These are phyloP conservation scores for Papilionanthe hybrid DNA, from an alignment of 116 monocot genomes.

Conservation along the genomic window DNA sequence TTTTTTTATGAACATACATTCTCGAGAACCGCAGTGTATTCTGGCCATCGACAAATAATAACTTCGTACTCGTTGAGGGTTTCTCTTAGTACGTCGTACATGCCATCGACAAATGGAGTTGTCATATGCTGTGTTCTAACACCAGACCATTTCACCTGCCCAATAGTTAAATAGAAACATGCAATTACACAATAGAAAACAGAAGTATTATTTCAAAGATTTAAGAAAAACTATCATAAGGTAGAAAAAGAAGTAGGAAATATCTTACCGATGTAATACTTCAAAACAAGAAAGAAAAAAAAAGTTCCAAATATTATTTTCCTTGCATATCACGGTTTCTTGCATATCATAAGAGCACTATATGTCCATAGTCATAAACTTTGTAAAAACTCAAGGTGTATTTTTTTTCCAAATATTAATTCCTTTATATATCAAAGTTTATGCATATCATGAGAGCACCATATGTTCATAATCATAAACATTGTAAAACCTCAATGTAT, in stretches of 20 bases:
- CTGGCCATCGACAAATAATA: slow-evolving; percentile 94
- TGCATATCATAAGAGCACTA: neutral
- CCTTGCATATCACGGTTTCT: neutral
- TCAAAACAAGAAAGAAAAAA: neutral
- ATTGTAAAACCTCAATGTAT: neutral
- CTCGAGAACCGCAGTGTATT: slow-evolving; percentile 77
- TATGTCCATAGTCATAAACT: neutral
- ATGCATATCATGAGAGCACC: neutral
- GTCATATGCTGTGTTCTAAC: slow-evolving; percentile 78
- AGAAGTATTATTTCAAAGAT: neutral
- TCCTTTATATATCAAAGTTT: neutral
- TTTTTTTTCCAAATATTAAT: neutral
- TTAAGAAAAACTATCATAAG: neutral
- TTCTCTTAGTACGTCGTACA: slow-evolving; percentile 78
- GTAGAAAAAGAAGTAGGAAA: neutral
- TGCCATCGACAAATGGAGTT: slow-evolving; percentile 93
- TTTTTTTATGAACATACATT: slow-evolving; percentile 43
- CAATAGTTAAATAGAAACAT: neutral
- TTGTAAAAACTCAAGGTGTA: neutral
- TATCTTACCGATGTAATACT: neutral
- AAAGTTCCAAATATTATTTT: neutral
- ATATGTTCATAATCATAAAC: neutral
- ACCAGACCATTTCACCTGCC: slow-evolving; percentile 93
- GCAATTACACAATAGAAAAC: neutral
- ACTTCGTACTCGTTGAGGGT: slow-evolving; percentile 86